Percentiles rank a stretch among this genome's conserved stretches.
Evolutionary conservation across 192 early-diverging fungal species (phyloP).

Genomic region (Funneliformis geosporum): DNA sequence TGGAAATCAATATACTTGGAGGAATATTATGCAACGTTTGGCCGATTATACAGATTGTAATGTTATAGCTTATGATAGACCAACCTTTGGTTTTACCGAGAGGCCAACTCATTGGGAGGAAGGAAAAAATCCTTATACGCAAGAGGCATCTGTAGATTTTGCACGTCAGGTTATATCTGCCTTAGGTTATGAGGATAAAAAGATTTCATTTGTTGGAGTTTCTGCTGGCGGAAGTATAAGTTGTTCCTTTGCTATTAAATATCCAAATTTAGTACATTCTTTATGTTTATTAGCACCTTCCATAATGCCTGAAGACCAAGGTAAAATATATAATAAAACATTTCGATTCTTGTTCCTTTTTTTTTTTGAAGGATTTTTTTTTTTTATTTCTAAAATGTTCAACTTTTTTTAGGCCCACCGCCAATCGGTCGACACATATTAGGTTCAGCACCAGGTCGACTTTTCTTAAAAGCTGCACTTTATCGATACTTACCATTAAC

Average conservation of each 20-base stretch:
- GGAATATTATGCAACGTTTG: slow-evolving; percentile 18
- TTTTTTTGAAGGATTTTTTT: not conserved
- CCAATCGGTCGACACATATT: slow-evolving; percentile 13
- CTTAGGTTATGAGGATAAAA: not conserved
- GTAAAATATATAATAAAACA: slow-evolving; percentile 6
- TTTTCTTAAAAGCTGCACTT: slow-evolving; percentile 7
- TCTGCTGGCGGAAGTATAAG: slow-evolving; percentile 1
- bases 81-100: slow-evolving; percentile 29
- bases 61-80: slow-evolving; percentile 31
- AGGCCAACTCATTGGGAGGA: slow-evolving; percentile 17
- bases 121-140: slow-evolving; percentile 21
- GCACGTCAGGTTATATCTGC: not conserved
- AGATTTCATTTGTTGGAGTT: not conserved
- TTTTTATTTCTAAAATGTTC: not conserved
- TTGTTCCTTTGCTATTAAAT: not conserved
- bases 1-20: slow-evolving; percentile 24
- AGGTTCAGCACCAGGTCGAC: slow-evolving; percentile 6
- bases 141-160: slow-evolving; percentile 12
- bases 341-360: too few species aligned
- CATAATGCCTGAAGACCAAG: slow-evolving; percentile 19
- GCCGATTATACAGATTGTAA: slow-evolving; percentile 26
- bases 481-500: slow-evolving; percentile 3
- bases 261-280: not conserved
- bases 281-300: slow-evolving; percentile 9
- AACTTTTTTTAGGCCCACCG: slow-evolving; percentile 8